Percentiles rank a stretch among this genome's conserved stretches.
Evolutionary conservation across 2,329 filamentous ascomycete genomes (phyloP).

Genomic region (Coleophoma crateriformis): DNA sequence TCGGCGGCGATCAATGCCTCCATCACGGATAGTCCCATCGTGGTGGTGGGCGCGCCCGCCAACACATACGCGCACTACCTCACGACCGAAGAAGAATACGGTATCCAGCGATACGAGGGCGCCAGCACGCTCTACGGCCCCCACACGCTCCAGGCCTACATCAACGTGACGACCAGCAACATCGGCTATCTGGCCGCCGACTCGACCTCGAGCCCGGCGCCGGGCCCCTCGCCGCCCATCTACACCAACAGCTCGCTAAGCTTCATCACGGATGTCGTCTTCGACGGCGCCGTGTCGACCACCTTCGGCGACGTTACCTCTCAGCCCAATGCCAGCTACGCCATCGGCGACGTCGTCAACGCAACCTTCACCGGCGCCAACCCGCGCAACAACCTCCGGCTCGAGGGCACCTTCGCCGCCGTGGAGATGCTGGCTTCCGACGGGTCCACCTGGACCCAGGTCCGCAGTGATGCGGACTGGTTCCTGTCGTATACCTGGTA

Average conservation of each 20-base stretch:
- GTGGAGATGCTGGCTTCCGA: conserved; percentile 55
- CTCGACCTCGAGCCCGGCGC: conserved; percentile 34
- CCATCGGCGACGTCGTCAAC: conserved; percentile 54
- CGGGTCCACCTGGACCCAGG: conserved; percentile 50
- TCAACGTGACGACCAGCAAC: conserved; percentile 71
- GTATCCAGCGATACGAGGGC: conserved; percentile 84
- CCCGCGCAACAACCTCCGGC: conserved; percentile 77
- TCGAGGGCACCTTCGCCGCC: conserved; percentile 71
- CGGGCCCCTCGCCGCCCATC: conserved; percentile 66
- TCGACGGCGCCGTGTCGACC: conserved; percentile 60
- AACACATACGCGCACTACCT: conserved; percentile 84
- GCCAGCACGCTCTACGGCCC: conserved; percentile 83
- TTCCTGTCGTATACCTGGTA: conserved; percentile 75
- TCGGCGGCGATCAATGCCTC: conserved; percentile 34
- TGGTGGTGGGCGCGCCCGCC: conserved; percentile 80
- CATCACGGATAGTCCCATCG: conserved; percentile 45
- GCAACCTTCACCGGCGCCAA: conserved; percentile 80
- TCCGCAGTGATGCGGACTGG: conserved; percentile 78
- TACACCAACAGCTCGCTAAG: conserved; percentile 67
- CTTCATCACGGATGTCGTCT: conserved; percentile 77
- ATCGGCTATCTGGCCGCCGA: conserved; percentile 58
- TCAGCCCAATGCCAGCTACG: conserved; percentile 48
- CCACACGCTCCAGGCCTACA: conserved; percentile 76
- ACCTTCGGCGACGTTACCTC: conserved; percentile 63
- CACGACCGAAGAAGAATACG: conserved; percentile 72